A percentile compares a stretch with the other conserved stretches of the same genome.
Evolutionary conservation across 2,329 filamentous ascomycete species (phyloP).

Genomic region (Calonectria crousiana): DNA sequence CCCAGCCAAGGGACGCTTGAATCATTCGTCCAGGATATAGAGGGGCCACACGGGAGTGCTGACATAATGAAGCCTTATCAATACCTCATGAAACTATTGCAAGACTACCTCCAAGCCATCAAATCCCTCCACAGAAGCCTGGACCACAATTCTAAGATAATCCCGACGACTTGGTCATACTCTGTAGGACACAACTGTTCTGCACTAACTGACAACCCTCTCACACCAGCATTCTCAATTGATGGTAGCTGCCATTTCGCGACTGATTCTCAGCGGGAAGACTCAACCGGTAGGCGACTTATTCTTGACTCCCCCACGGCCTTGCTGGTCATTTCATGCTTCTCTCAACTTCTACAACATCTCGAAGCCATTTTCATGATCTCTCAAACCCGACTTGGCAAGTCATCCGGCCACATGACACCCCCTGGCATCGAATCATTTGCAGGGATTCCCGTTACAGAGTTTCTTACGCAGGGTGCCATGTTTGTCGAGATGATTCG

Average conservation of each 20-base stretch:
- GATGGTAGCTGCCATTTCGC: not conserved
- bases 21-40: not conserved
- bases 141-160: not conserved
- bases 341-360: constrained; percentile 28
- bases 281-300: not conserved
- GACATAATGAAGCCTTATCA: not conserved
- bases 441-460: constrained; percentile 21
- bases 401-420: not conserved
- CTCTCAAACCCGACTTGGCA: constrained; percentile 13
- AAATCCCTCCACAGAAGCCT: not conserved
- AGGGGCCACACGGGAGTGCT: not conserved
- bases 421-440: constrained; percentile 12
- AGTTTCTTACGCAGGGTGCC: constrained; percentile 30
- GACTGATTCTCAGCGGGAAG: too few relatives aligned
- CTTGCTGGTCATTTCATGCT: constrained; percentile 35
- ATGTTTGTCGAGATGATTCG: constrained; percentile 33
- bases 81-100: not conserved
- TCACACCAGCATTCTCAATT: not conserved
- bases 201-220: not conserved
- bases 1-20: not conserved
- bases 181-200: not conserved
- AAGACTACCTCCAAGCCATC: constrained; percentile 13
- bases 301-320: constrained; percentile 19
- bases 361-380: constrained; percentile 33
- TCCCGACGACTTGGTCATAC: not conserved